Base-by-base conservation (phyloP, 345 rosid species). In the Lagerstroemia speciosa region DNA sequence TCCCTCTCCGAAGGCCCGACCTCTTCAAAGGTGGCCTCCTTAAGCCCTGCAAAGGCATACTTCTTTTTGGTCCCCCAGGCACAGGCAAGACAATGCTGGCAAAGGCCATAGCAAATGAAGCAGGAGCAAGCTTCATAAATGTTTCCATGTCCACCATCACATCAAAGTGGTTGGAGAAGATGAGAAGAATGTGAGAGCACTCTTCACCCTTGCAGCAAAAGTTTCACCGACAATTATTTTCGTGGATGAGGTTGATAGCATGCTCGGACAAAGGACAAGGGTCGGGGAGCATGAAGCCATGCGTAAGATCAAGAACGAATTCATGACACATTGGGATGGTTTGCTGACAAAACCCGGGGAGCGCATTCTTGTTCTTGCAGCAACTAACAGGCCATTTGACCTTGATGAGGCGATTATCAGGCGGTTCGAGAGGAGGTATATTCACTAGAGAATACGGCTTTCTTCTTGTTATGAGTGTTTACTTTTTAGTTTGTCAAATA, bases 21-120 rank as follows among this genome's bases (percentile, higher is more conserved):
- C 97, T 94, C 40, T 94, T 94, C 85, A 86, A 83, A 43, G 99
- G 99, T 0, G 99, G 99, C 48, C 92, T 94, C 65, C 89, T 94
- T 15, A 94, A 94, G 71, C 99, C 99, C 20, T 95, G 99, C 68
- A 83, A 96, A 82, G 99, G 99, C 65, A 95, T 95, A 70, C 64
- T 95, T 72, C 87, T 95, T 7, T 92, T 95, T 26, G 99, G 99
- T 1, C 99, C 99, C 67, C 99, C 99, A 22, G 99, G 99, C 74
- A 95, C 98, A 1, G 99, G 99, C 52, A 95, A 95, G 82, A 95
- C 98, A 78, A 95, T 95, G 99, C 86, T 95, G 67, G 99, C 99
- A 7, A 92, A 92, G 81, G 99, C 99, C 67, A 90, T 92, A 62
- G 99, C 99, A 9, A 92, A 92, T 70, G 99, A 95, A 86, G 98